Evolutionary conservation across 2,329 filamentous ascomycete genomes (phyloP).

Genomic region (Aspergillaceae sp.): DNA sequence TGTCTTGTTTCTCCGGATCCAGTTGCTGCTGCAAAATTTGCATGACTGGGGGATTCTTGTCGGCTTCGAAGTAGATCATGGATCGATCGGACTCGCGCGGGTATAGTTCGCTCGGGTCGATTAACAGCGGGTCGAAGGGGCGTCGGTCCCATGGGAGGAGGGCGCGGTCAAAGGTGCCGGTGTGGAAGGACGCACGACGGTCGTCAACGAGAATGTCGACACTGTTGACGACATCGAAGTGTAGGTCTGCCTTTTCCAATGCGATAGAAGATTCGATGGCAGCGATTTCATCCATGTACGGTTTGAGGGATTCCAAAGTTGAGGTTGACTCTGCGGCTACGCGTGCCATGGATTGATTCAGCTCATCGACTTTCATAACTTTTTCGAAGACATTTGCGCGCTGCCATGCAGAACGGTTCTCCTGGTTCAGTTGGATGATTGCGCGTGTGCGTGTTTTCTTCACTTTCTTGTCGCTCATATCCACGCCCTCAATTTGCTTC

Average conservation of each 20-base stretch:
- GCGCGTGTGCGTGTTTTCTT: slow-evolving; percentile 11
- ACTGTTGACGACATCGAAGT: slow-evolving; percentile 27
- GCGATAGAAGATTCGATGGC: slow-evolving; percentile 5
- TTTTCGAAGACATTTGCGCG: slow-evolving; percentile 6
- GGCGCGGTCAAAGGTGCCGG: slow-evolving; percentile 38
- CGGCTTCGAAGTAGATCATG: slow-evolving; percentile 27
- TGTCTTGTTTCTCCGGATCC: slow-evolving; percentile 6
- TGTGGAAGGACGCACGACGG: slow-evolving; percentile 32
- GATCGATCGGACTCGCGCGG: slow-evolving; percentile 41
- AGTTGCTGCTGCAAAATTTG: slow-evolving; percentile 12
- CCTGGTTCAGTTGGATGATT: slow-evolving; percentile 14
- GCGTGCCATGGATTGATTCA: slow-evolving; percentile 15
- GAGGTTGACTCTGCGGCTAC: slow-evolving; percentile 17
- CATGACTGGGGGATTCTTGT: slow-evolving; percentile 17
- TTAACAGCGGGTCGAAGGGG: slow-evolving; percentile 58
- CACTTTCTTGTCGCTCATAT: slow-evolving; percentile 5
- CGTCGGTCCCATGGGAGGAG: slow-evolving; percentile 62
- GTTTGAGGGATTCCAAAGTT: slow-evolving; percentile 12
- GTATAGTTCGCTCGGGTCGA: slow-evolving; percentile 54
- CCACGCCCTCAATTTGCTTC: slow-evolving; percentile 6
- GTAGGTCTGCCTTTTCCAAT: slow-evolving; percentile 4
- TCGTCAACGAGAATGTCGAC: slow-evolving; percentile 44
- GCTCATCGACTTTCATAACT: slow-evolving; percentile 20
- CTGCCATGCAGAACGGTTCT: slow-evolving; percentile 17
- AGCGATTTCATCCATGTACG: slow-evolving; percentile 14